Evolutionary conservation across 495 filamentous ascomycete genomes (phyloP).

Genomic region (Thermothielavioides terrestris): DNA sequence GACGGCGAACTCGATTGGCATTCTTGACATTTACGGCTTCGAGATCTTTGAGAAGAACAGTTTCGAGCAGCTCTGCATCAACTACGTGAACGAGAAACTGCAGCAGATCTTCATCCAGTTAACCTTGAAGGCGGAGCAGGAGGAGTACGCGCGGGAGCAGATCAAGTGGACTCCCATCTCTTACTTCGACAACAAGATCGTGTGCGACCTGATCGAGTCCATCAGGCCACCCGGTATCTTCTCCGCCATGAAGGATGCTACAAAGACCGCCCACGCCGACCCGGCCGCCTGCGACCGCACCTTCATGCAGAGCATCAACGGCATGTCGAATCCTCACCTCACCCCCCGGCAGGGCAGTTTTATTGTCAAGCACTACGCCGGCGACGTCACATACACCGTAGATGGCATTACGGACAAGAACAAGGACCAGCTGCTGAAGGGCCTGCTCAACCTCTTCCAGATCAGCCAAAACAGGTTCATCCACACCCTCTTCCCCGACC

Average conservation of each 20-base stretch:
- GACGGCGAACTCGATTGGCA: conserved; percentile 79
- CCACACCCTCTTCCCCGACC: conserved; percentile 78
- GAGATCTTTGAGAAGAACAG: conserved; percentile 99
- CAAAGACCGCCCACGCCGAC: conserved; percentile 93
- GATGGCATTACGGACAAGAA: conserved; percentile 99
- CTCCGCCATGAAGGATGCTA: conserved; percentile 93
- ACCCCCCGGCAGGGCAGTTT: conserved; percentile 91
- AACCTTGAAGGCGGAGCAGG: conserved; percentile 93
- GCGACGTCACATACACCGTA: conserved; percentile 91
- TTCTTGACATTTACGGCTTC: conserved; percentile 98
- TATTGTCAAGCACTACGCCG: conserved; percentile 98
- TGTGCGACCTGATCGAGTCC: conserved; percentile 95
- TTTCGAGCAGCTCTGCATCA: conserved; percentile 99
- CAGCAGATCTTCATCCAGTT: conserved; percentile 99
- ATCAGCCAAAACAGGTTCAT: conserved; percentile 78
- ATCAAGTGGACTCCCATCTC: conserved; percentile 99
- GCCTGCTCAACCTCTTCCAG: conserved; percentile 79
- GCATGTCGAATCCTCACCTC: conserved; percentile 84
- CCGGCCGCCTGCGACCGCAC: conserved; percentile 89
- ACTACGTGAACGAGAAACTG: conserved; percentile 99
- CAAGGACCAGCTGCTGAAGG: conserved; percentile 95
- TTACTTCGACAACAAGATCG: conserved; percentile 99
- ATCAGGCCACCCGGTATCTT: conserved; percentile 88
- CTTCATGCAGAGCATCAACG: conserved; percentile 85
- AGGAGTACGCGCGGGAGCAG: conserved; percentile 92